phyloP scores from a whole-genome alignment of 306 rosid species.

The Canavalia gladiata region DNA sequence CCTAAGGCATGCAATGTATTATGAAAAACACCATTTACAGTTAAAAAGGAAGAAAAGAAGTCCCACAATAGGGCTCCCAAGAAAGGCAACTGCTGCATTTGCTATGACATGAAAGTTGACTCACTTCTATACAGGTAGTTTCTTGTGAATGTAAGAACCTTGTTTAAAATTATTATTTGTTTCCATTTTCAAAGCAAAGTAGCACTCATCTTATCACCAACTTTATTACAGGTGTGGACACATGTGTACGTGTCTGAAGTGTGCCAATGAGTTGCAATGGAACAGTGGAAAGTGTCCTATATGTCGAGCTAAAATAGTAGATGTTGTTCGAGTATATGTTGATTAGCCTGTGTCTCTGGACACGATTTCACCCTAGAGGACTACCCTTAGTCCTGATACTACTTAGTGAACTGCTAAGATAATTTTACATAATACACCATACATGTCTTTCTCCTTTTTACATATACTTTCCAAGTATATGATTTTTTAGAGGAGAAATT shows the following conservation, averaged over 20 bases:
- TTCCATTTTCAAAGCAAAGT: slow-evolving; percentile 5
- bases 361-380: slow-evolving; percentile 64
- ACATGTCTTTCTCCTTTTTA: slow-evolving; percentile 54
- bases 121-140: slow-evolving; percentile 81
- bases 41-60: slow-evolving; percentile 53
- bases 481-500: slow-evolving; percentile 52
- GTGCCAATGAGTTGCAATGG: slow-evolving; percentile 91
- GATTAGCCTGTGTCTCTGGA: slow-evolving; percentile 52
- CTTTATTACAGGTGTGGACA: slow-evolving; percentile 77
- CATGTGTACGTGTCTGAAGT: slow-evolving; percentile 89
- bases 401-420: slow-evolving; percentile 42
- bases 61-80: slow-evolving; percentile 46
- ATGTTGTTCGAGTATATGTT: slow-evolving; percentile 72
- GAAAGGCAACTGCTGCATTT: slow-evolving; percentile 79
- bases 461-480: slow-evolving; percentile 46
- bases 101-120: slow-evolving; percentile 74
- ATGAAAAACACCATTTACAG: slow-evolving; percentile 51
- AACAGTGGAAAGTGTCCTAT: slow-evolving; percentile 82
- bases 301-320: slow-evolving; percentile 79
- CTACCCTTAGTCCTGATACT: slow-evolving; percentile 44
- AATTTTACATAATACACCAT: slow-evolving; percentile 1
- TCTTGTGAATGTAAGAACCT: slow-evolving; percentile 26
- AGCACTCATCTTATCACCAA: slow-evolving; percentile 14
- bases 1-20: neutral
- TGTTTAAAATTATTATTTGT: neutral